Conservation (phyloP, 1,284 basidiomycete species). For the Wolfiporia cocos region DNA sequence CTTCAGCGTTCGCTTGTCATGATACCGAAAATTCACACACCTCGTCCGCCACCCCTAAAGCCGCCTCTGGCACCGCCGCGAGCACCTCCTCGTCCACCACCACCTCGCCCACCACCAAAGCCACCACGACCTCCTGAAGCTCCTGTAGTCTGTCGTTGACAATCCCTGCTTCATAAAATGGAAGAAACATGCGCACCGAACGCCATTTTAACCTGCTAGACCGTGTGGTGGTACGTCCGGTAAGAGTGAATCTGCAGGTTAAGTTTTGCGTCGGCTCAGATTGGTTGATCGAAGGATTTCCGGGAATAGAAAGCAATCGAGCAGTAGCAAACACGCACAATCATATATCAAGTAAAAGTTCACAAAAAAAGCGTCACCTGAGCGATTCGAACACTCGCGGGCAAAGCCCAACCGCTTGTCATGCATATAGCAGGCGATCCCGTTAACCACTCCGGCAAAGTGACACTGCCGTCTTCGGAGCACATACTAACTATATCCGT, state of each 20-base stretch:
- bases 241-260: too few species aligned
- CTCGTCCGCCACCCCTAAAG: conserved; percentile 25
- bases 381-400: conserved; percentile 85
- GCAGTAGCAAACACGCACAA: too few species aligned
- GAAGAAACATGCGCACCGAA: conserved; percentile 21
- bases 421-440: conserved; percentile 76
- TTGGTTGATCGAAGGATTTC: too few species aligned
- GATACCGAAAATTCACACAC: conserved; percentile 6
- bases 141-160: conserved; percentile 16
- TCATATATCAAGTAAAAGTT: too few species aligned
- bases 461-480: too few species aligned
- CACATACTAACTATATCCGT: too few species aligned
- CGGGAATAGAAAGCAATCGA: too few species aligned
- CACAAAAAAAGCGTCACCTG: conserved; percentile 72
- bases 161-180: not conserved
- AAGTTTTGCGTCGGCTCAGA: too few species aligned
- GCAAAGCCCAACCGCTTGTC: conserved; percentile 82
- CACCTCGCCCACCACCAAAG: conserved; percentile 27
- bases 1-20: too few species aligned
- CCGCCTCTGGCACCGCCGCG: conserved; percentile 20
- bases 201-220: too few species aligned
- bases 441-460: conserved; percentile 92
- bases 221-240: too few species aligned
- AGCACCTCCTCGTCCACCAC: conserved; percentile 21
- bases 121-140: conserved; percentile 31